A percentile compares a stretch with the other conserved stretches of the same genome.
Conservation (phyloP, 441 rosid genomes). For the Populus hybrid region DNA sequence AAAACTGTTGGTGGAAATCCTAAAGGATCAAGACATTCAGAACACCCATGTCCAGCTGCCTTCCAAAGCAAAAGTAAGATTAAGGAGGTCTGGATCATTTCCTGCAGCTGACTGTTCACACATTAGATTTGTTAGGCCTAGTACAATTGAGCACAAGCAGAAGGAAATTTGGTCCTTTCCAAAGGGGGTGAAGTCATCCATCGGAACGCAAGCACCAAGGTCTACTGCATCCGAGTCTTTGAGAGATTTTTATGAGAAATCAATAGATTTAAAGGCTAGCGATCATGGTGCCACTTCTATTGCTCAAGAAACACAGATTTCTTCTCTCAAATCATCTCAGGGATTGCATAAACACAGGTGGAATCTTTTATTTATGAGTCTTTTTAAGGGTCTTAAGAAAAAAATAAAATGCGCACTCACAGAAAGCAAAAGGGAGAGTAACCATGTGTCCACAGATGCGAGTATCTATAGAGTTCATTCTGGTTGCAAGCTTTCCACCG, state of each 20-base stretch:
- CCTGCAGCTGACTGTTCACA: slow-evolving; percentile 44
- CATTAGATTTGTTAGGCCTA: slow-evolving; percentile 30
- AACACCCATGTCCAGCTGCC: slow-evolving; percentile 30
- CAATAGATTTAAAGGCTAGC: slow-evolving; percentile 8
- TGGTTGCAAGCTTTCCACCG: background rate
- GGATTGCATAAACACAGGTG: slow-evolving; percentile 38
- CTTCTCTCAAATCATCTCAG: slow-evolving; percentile 29
- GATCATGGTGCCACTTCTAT: background rate
- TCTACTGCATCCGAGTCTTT: slow-evolving; percentile 10
- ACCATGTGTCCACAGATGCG: background rate
- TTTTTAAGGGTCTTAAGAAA: slow-evolving; percentile 27
- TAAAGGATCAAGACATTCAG: slow-evolving; percentile 40
- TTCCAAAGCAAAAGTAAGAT: slow-evolving; percentile 24
- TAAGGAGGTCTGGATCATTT: slow-evolving; percentile 77
- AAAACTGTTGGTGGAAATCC: slow-evolving; percentile 29
- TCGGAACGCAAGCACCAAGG: slow-evolving; percentile 20
- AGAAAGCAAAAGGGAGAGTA: slow-evolving; percentile 36
- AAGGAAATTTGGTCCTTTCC: no score
- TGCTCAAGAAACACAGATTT: slow-evolving; percentile 20
- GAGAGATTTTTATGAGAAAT: slow-evolving; percentile 19
- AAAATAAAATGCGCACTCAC: slow-evolving; percentile 37
- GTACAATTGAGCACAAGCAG: slow-evolving; percentile 44
- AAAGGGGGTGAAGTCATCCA: background rate
- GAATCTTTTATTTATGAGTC: slow-evolving; percentile 41
- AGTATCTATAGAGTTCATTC: slow-evolving; percentile 19